phyloP scores from a whole-genome alignment of 1,284 basidiomycete genomes.

The Rhodotorula mucilaginosa region DNA sequence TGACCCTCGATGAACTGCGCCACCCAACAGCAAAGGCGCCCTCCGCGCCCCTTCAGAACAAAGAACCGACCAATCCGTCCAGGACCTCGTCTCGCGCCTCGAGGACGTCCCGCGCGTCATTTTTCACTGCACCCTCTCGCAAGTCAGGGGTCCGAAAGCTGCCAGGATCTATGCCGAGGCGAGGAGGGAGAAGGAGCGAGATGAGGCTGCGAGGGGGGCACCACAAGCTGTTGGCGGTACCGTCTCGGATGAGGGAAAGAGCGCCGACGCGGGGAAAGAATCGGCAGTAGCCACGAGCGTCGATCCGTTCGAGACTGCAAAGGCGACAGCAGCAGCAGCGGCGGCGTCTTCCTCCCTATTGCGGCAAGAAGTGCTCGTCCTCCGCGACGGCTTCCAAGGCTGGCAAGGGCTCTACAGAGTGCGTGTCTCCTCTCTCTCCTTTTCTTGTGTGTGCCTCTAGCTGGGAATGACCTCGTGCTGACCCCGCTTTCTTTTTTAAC shows the following conservation, averaged over 20 bases:
- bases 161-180: constrained; percentile 49
- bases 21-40: constrained; percentile 34
- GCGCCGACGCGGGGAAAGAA: no score
- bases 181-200: constrained; percentile 4
- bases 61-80: constrained; percentile 41
- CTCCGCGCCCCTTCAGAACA: constrained; percentile 44
- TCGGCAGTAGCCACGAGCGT: neutral
- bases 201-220: constrained; percentile 5
- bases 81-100: constrained; percentile 43
- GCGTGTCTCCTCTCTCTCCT: neutral
- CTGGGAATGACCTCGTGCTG: no score
- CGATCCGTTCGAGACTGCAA: constrained; percentile 11
- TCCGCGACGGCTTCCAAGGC: constrained; percentile 48
- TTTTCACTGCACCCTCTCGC: constrained; percentile 50
- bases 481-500: no score
- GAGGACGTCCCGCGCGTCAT: constrained; percentile 44
- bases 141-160: constrained; percentile 47
- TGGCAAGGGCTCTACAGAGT: constrained; percentile 48
- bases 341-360: constrained; percentile 20
- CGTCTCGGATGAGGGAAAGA: neutral
- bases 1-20: neutral
- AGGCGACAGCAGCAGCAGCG: neutral
- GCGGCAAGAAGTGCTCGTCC: constrained; percentile 46
- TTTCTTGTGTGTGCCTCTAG: no score
- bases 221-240: no score